Evolutionary conservation across 148 eudicot species (phyloP).

Genomic region (Drosera capensis): DNA sequence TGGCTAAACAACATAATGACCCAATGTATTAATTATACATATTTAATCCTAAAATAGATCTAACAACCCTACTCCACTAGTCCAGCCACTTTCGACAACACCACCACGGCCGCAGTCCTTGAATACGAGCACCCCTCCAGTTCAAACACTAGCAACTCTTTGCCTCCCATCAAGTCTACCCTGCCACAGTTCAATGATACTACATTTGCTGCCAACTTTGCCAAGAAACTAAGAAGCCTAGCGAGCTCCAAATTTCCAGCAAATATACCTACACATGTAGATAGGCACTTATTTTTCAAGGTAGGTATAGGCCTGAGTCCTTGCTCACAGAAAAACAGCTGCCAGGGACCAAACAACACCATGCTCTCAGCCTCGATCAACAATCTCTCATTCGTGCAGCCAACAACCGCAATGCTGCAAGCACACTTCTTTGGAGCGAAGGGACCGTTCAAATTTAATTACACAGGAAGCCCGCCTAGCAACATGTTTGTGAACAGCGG

Average conservation of each 20-base stretch:
- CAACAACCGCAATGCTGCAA: conserved; percentile 10
- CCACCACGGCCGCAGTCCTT: conserved; percentile 9
- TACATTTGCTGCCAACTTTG: conserved; percentile 8
- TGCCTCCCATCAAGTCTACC: conserved; percentile 5
- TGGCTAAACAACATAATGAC: no score
- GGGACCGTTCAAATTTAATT: conserved; percentile 9
- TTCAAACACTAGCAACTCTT: neutral
- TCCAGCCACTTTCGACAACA: conserved; percentile 13
- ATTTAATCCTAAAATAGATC: no score
- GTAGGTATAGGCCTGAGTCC: conserved; percentile 12
- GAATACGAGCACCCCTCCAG: conserved; percentile 5
- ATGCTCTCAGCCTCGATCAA: conserved; percentile 8
- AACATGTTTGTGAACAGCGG: conserved; percentile 4
- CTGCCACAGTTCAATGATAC: conserved; percentile 18
- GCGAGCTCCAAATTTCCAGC: conserved; percentile 9
- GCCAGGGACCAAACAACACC: conserved; percentile 14
- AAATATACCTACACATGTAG: conserved; percentile 8
- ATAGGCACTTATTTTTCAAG: conserved; percentile 14
- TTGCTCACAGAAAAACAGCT: conserved; percentile 7
- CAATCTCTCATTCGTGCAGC: conserved; percentile 8
- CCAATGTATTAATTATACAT: no score
- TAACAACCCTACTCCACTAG: conserved; percentile 10
- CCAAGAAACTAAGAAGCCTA: conserved; percentile 8
- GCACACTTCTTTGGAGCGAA: conserved; percentile 10
- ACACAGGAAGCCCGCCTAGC: conserved; percentile 11